Percentiles rank a stretch among this genome's conserved stretches.
Conservation (phyloP, 2,329 filamentous ascomycete species). For the Colletotrichum ledebouriae region DNA sequence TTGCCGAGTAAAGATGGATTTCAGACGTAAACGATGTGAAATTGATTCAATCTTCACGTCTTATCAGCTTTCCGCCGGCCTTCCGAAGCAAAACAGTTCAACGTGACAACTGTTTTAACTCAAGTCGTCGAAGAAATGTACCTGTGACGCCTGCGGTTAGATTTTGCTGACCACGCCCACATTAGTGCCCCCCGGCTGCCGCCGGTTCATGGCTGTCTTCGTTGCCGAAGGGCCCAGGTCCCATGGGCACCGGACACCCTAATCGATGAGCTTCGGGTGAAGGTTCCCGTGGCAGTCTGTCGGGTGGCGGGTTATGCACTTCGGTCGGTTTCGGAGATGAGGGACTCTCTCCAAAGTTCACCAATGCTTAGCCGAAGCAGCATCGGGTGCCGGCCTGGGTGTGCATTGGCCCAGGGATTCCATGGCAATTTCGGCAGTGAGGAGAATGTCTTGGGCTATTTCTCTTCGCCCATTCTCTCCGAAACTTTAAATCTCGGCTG, state of each 20-base stretch:
- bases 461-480: background rate
- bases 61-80: background rate
- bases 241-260: background rate
- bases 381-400: conserved; percentile 16
- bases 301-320: conserved; percentile 15
- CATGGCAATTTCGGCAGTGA: background rate
- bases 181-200: conserved; percentile 1
- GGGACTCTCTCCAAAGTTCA: background rate
- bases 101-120: background rate
- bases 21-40: background rate
- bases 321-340: conserved; percentile 20
- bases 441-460: background rate
- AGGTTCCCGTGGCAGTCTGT: background rate
- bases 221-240: background rate
- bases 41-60: background rate
- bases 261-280: conserved; percentile 17
- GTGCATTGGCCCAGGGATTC: background rate
- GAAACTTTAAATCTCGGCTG: conserved; percentile 15
- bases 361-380: conserved; percentile 21
- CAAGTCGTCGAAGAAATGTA: too few relatives aligned
- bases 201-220: background rate
- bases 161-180: background rate
- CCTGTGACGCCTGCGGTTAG: conserved; percentile 1
- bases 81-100: background rate
- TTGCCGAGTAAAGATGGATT: background rate